Percentiles rank a stretch among this genome's conserved stretches.
These are phyloP conservation scores for Penicillium atrosanguineum DNA, from an alignment of 495 filamentous ascomycete genomes.

Conservation along the genomic window DNA sequence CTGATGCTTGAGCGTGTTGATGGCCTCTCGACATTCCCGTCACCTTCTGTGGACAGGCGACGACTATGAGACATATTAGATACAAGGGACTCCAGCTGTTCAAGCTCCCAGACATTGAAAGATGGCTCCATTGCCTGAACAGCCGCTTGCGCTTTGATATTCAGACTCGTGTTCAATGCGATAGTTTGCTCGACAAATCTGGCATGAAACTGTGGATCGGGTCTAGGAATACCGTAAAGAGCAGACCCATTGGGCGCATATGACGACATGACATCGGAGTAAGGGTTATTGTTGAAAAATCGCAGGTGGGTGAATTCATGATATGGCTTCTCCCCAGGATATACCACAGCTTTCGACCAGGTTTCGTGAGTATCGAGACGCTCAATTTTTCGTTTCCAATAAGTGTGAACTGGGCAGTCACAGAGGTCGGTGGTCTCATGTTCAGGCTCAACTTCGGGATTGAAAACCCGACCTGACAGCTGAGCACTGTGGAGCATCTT, in stretches of 20 bases:
- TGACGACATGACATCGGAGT: constrained; percentile 24
- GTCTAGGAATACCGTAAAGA: constrained; percentile 13
- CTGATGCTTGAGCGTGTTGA: not conserved
- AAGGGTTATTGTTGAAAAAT: constrained; percentile 33
- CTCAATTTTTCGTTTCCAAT: constrained; percentile 27
- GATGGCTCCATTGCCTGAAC: constrained; percentile 37
- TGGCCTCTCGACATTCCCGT: not conserved
- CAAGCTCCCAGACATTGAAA: constrained; percentile 38
- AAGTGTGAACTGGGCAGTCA: constrained; percentile 32
- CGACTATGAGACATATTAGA: not conserved
- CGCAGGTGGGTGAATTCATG: constrained; percentile 28
- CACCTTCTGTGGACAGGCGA: not conserved
- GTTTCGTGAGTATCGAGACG: constrained; percentile 37
- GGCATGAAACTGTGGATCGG: constrained; percentile 26
- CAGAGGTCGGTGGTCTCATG: constrained; percentile 35
- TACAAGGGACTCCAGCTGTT: constrained; percentile 19
- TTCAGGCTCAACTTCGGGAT: constrained; percentile 48
- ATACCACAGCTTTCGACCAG: constrained; percentile 49
- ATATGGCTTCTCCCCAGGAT: constrained; percentile 46
- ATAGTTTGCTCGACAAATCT: constrained; percentile 29
- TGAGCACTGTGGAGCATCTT: constrained; percentile 37
- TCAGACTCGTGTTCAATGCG: constrained; percentile 29
- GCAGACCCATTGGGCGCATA: constrained; percentile 13
- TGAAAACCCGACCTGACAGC: constrained; percentile 35
- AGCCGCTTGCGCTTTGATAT: constrained; percentile 34